Conservation (phyloP, 2,329 filamentous ascomycete genomes). For the Monascus ruber region DNA sequence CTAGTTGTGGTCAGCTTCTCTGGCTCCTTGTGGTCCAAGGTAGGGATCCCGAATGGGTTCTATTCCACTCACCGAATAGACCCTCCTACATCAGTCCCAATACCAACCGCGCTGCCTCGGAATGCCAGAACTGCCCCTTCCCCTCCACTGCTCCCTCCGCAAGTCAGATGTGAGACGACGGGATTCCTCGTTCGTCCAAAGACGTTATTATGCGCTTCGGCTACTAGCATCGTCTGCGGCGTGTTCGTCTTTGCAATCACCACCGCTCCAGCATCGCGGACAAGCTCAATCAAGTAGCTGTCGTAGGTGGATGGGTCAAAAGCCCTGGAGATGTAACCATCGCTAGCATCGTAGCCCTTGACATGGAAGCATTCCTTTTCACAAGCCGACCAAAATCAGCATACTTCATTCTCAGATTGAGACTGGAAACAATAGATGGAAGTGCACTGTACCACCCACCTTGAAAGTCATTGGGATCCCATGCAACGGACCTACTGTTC, state of each 20-base stretch:
- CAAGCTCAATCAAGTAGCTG: constrained; percentile 6
- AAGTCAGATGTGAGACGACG: constrained; percentile 5
- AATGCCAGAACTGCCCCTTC: constrained; percentile 23
- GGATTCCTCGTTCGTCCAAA: constrained; percentile 14
- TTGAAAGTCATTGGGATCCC: constrained; percentile 24
- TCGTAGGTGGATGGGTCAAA: constrained; percentile 4
- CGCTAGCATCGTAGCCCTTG: constrained; percentile 2
- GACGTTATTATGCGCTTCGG: constrained; percentile 12
- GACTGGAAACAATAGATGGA: neutral
- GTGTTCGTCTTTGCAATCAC: constrained; percentile 18
- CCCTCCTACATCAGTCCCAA: constrained; percentile 22
- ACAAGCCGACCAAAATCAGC: too few species aligned
- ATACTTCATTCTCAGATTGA: too few species aligned
- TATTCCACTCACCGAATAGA: neutral
- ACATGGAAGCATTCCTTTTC: constrained; percentile 11
- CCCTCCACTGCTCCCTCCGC: constrained; percentile 15
- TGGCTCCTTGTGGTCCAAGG: neutral
- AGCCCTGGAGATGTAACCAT: constrained; percentile 3
- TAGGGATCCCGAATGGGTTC: neutral
- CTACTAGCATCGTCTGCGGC: constrained; percentile 17
- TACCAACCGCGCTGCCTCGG: constrained; percentile 18
- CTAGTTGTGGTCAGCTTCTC: constrained; percentile 1
- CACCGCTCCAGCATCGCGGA: constrained; percentile 11
- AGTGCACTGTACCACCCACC: constrained; percentile 1
- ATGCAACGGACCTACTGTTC: constrained; percentile 19